Evolutionary conservation across 805 yeast genomes (phyloP).

Genomic region (Metschnikowia gelsemii): DNA sequence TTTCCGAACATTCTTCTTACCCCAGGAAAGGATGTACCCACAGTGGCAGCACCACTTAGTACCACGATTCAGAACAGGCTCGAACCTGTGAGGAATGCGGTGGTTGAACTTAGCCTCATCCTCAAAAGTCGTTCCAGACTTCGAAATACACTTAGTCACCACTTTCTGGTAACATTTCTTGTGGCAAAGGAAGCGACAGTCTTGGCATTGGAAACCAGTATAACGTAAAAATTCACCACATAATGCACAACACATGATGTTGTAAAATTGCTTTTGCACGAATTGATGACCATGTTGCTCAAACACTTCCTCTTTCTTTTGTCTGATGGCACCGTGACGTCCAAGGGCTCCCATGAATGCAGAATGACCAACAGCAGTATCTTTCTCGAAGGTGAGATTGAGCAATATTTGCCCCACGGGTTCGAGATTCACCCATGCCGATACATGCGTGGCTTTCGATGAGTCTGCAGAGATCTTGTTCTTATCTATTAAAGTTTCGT

Average conservation of each 20-base stretch:
- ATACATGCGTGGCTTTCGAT: conserved; percentile 45
- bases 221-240: conserved; percentile 94
- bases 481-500: not conserved
- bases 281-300: conserved; percentile 98
- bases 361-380: conserved; percentile 35
- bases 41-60: conserved; percentile 99
- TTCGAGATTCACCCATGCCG: conserved; percentile 87
- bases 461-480: conserved; percentile 7
- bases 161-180: conserved; percentile 78
- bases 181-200: conserved; percentile 77
- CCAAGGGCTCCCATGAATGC: conserved; percentile 49
- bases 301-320: conserved; percentile 83
- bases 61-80: conserved; percentile 86
- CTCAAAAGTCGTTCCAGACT: conserved; percentile 66
- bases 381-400: conserved; percentile 75
- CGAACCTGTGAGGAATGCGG: conserved; percentile 95
- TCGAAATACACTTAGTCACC: conserved; percentile 80
- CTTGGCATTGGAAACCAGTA: conserved; percentile 84
- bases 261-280: conserved; percentile 91
- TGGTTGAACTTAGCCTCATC: conserved; percentile 87
- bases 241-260: conserved; percentile 94
- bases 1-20: conserved; percentile 86
- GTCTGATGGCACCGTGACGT: conserved; percentile 98
- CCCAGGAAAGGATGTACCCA: conserved; percentile 95
- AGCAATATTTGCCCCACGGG: conserved; percentile 90